A percentile compares a stretch with the other conserved stretches of the same genome.
These are phyloP conservation scores for Cladophialophora immunda DNA, from an alignment of 2,329 filamentous ascomycete genomes.

Conservation along the genomic window DNA sequence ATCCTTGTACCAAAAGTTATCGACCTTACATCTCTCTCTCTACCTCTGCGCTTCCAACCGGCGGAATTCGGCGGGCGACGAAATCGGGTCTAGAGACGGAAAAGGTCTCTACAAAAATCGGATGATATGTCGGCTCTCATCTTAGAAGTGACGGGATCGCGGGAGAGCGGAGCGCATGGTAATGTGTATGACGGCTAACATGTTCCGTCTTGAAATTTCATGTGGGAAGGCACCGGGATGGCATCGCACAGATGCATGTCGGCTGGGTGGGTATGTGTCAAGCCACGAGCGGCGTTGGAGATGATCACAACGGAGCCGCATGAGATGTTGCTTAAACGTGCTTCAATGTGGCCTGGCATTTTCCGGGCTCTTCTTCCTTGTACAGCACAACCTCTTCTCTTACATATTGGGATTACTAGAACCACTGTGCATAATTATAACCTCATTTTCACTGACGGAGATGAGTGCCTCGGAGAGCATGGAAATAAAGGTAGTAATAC, in stretches of 20 bases:
- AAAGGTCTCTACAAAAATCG: not conserved
- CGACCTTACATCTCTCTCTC: not conserved
- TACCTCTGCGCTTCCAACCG: not conserved
- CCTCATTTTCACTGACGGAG: not conserved
- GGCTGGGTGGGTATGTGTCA: constrained; percentile 1
- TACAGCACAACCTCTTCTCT: constrained; percentile 6
- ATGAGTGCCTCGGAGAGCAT: not conserved
- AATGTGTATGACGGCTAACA: constrained; percentile 35
- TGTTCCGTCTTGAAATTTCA: constrained; percentile 29
- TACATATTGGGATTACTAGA: not conserved
- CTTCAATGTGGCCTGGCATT: not conserved
- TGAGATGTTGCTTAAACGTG: not conserved
- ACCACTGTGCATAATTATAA: not conserved
- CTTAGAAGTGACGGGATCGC: constrained; percentile 3
- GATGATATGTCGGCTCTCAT: constrained; percentile 1
- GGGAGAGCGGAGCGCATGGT: constrained; percentile 6
- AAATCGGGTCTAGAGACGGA: not conserved
- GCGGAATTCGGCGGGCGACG: not conserved
- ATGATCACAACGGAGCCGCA: constrained; percentile 1
- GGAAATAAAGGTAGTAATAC: constrained; percentile 6
- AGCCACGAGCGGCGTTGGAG: not conserved
- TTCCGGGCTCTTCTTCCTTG: not conserved
- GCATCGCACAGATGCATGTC: not conserved
- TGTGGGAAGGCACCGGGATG: not conserved
- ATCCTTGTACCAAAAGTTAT: not conserved